These are phyloP conservation scores for Cryptococcus floricola DNA, from an alignment of 1,284 basidiomycete species.

Conservation along the genomic window DNA sequence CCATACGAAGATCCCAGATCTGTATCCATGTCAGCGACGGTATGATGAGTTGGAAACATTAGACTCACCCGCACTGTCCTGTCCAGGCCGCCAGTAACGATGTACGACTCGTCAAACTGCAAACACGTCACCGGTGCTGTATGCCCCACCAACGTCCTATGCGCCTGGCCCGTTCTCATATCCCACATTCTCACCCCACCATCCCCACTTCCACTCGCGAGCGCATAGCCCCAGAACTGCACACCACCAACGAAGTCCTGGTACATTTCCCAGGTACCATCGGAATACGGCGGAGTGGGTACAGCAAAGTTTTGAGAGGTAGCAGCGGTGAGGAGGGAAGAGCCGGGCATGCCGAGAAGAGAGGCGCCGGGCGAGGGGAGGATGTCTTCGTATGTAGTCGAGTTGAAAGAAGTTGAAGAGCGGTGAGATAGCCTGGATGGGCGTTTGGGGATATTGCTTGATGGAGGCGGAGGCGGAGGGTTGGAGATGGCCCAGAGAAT, in stretches of 20 bases:
- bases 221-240: constrained; percentile 98
- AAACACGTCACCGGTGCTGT: constrained; percentile 89
- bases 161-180: constrained; percentile 97
- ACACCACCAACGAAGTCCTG: constrained; percentile 96
- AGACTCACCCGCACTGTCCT: constrained; percentile 77
- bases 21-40: constrained; percentile 37
- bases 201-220: constrained; percentile 94
- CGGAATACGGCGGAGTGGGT: constrained; percentile 79
- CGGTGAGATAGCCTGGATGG: constrained; percentile 36
- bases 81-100: constrained; percentile 87
- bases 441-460: constrained; percentile 37
- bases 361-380: constrained; percentile 38
- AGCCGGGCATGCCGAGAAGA: constrained; percentile 35
- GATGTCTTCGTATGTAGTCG: constrained; percentile 52
- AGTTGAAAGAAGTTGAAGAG: constrained; percentile 43
- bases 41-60: not conserved
- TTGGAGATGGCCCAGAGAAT: constrained; percentile 99
- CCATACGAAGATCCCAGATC: constrained; percentile 97
- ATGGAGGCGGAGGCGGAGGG: constrained; percentile 57
- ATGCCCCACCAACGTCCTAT: constrained; percentile 88
- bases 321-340: constrained; percentile 51
- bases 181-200: constrained; percentile 99
- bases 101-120: constrained; percentile 94
- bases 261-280: constrained; percentile 90
- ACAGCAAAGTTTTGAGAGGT: constrained; percentile 66